Conservation (phyloP, 768 basidiomycete species). For the Psilocybe cubensis region DNA sequence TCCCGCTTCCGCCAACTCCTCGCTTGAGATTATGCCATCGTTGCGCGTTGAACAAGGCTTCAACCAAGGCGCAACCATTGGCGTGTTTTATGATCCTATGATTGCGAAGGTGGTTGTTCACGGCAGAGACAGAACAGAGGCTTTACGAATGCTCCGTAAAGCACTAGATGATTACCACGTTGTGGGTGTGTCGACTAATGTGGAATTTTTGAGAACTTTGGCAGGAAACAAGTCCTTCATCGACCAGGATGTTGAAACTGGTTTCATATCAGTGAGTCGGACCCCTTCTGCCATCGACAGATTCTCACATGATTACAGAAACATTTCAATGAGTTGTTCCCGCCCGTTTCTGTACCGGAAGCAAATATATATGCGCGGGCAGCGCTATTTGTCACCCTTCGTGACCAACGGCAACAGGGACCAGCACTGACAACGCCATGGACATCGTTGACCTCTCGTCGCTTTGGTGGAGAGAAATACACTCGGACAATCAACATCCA, state of each 20-base stretch:
- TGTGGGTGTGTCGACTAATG: constrained; percentile 89
- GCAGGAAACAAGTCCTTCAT: constrained; percentile 82
- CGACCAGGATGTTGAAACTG: constrained; percentile 83
- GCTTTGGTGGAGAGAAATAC: constrained; percentile 78
- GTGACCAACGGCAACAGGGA: constrained; percentile 48
- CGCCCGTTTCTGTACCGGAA: constrained; percentile 57
- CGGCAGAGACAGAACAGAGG: constrained; percentile 82
- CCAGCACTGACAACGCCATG: constrained; percentile 54
- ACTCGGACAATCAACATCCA: constrained; percentile 67
- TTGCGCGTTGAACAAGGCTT: constrained; percentile 94
- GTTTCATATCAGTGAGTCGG: constrained; percentile 80
- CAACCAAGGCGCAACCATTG: constrained; percentile 75
- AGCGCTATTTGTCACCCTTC: constrained; percentile 73
- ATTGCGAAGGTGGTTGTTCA: constrained; percentile 92
- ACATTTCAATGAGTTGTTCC: constrained; percentile 84
- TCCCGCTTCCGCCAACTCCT: constrained; percentile 30
- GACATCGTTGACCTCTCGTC: constrained; percentile 68
- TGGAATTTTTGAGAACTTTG: constrained; percentile 83
- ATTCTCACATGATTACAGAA: constrained; percentile 52
- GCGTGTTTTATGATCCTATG: constrained; percentile 91
- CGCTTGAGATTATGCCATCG: constrained; percentile 50
- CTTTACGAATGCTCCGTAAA: constrained; percentile 75
- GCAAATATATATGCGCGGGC: constrained; percentile 76
- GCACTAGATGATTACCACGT: constrained; percentile 90
- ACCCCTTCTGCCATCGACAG: neutral